Base-by-base conservation (phyloP, 768 basidiomycete species). In the Lactifluus subvellereus region DNA sequence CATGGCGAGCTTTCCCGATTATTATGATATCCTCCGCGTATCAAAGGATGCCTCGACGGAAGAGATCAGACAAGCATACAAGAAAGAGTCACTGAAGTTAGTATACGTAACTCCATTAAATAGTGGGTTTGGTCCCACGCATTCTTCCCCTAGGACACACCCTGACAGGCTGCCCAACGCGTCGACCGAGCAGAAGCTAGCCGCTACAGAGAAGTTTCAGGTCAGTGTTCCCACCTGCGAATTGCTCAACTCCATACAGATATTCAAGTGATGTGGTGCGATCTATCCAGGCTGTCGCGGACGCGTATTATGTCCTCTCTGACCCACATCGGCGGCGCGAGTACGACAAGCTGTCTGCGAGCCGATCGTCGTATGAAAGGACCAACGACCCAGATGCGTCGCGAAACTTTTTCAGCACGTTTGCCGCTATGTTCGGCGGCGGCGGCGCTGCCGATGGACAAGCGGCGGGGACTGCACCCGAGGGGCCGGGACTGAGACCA, bases 281-380 rank as follows among this genome's bases (percentile, higher is more conserved):
- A 27, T 45, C 33, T 16, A 1, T 16, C 57, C 71, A 89, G 88
- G 85, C 88, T 8, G 86, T 97, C 66, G 93, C 94, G 57, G 94
- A 97, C 73, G 94, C 94, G 18, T 96, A 96, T 76, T 97, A 91
- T 72, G 89, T 95, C 32, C 83, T 98, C 42, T 93, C 91, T 3
- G 92, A 97, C 73, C 74, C 85, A 4, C 78, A 80, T 48, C 80
- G 89, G 61, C 82, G 87, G 61, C 78, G 73, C 69, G 89, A 92
- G 73, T 92, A 92, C 66, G 91, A 92, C 67, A 66, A 67, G 0
- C 74, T 91, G 0, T 88, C 88, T 70, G 73, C 77, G n/a, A 80
- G 84, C 8, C 82, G 82, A 55, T 66, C 79, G 8, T 69, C 72
- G 18, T 71, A 76, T 38, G 83, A 85, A 67, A 81, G 76, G 56